Evolutionary conservation across 2,329 filamentous ascomycete genomes (phyloP).

Genomic region (Cladosporium cucumerinum): DNA sequence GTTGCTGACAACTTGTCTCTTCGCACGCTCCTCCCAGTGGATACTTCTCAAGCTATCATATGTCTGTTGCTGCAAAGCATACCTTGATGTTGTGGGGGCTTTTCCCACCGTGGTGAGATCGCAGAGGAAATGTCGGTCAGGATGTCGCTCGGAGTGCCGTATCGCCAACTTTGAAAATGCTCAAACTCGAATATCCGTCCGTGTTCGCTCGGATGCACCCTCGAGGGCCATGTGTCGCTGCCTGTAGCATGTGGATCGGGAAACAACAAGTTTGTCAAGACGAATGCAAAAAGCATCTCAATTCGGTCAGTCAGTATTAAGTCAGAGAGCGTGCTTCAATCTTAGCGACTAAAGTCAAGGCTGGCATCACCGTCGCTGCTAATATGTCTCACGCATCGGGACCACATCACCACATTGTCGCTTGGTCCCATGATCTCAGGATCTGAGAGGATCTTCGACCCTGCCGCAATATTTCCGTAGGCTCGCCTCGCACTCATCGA

Average conservation of each 20-base stretch:
- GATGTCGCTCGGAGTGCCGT: background rate
- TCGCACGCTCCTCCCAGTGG: background rate
- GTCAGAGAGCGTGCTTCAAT: background rate
- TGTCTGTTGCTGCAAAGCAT: background rate
- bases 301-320: background rate
- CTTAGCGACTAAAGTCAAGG: background rate
- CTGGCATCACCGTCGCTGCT: background rate
- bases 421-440: background rate
- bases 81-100: background rate
- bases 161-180: background rate
- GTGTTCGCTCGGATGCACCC: background rate
- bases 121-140: background rate
- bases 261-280: background rate
- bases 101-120: background rate
- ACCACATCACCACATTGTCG: background rate
- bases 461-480: slow-evolving; percentile 16
- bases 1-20: background rate
- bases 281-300: background rate
- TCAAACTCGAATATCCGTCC: background rate
- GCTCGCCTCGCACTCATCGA: background rate
- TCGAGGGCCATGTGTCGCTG: background rate
- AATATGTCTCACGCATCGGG: background rate
- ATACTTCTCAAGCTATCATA: background rate
- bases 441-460: background rate
- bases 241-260: background rate